Percentiles rank a stretch among this genome's conserved stretches.
These are phyloP conservation scores for Fusarium pseudocircinatum DNA, from an alignment of 2,329 filamentous ascomycete species.

Conservation along the genomic window DNA sequence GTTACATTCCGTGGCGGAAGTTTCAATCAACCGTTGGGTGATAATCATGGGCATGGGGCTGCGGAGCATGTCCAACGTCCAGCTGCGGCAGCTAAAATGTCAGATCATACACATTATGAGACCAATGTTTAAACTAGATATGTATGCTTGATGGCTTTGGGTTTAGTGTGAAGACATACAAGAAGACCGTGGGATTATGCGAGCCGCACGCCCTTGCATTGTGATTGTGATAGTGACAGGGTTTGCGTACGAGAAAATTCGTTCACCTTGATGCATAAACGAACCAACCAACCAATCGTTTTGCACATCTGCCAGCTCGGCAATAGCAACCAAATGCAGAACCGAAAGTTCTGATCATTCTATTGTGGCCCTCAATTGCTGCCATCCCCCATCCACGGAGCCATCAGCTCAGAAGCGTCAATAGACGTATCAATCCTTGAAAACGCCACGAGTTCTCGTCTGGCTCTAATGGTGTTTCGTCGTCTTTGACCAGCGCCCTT, in stretches of 20 bases:
- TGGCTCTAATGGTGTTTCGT: too few species aligned
- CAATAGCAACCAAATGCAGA: too few species aligned
- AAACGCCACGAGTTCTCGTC: too few species aligned
- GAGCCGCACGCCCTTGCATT: background rate
- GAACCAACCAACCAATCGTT: background rate
- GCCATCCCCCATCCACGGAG: too few species aligned
- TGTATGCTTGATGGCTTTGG: background rate
- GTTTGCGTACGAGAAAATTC: background rate
- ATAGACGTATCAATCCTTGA: too few species aligned
- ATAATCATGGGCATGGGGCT: background rate
- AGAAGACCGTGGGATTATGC: background rate
- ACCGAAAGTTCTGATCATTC: too few species aligned
- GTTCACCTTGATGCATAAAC: background rate
- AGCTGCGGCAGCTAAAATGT: background rate
- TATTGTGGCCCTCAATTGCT: too few species aligned
- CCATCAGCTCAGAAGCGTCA: too few species aligned
- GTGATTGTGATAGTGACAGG: background rate
- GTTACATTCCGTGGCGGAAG: background rate
- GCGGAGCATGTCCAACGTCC: background rate
- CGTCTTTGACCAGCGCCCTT: too few species aligned
- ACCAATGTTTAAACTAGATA: fast-evolving
- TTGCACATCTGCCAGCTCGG: too few species aligned
- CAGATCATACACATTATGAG: background rate
- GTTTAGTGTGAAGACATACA: background rate
- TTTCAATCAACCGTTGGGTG: background rate